Conservation (phyloP, 345 rosid species). For the Rubroshorea leprosula region DNA sequence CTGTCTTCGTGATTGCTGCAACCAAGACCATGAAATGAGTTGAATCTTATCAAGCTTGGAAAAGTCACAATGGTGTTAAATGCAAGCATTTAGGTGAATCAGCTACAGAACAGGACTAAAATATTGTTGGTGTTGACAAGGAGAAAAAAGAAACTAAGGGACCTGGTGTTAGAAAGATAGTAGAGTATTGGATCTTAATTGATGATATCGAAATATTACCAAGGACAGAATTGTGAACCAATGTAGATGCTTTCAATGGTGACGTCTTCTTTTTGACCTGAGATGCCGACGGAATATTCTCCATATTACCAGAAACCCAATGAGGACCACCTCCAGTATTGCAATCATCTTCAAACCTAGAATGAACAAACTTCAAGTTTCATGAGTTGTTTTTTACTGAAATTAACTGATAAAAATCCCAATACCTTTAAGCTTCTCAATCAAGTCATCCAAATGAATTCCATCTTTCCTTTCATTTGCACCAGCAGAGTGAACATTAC, state of each 20-base stretch:
- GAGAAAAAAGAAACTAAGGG: no score
- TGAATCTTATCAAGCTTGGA: no score
- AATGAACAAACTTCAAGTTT: background rate
- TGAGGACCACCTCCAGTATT: constrained; percentile 31
- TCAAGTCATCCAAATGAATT: constrained; percentile 28
- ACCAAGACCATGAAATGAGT: no score
- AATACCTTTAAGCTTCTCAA: constrained; percentile 38
- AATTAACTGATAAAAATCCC: background rate
- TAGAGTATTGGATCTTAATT: no score
- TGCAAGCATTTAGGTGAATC: no score
- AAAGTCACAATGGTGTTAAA: no score
- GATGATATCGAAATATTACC: background rate
- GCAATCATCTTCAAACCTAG: constrained; percentile 34
- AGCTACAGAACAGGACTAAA: no score
- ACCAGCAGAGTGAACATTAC: constrained; percentile 16
- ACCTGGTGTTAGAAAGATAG: no score
- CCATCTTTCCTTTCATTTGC: constrained; percentile 23
- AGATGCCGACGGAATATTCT: constrained; percentile 16
- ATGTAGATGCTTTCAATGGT: constrained; percentile 12
- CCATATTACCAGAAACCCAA: constrained; percentile 27
- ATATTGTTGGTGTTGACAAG: no score
- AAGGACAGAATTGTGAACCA: background rate
- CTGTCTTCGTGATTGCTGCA: no score
- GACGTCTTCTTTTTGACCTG: constrained; percentile 37
- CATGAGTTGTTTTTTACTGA: background rate